phyloP scores from a whole-genome alignment of 306 rosid species.

The Arachis stenosperma region DNA sequence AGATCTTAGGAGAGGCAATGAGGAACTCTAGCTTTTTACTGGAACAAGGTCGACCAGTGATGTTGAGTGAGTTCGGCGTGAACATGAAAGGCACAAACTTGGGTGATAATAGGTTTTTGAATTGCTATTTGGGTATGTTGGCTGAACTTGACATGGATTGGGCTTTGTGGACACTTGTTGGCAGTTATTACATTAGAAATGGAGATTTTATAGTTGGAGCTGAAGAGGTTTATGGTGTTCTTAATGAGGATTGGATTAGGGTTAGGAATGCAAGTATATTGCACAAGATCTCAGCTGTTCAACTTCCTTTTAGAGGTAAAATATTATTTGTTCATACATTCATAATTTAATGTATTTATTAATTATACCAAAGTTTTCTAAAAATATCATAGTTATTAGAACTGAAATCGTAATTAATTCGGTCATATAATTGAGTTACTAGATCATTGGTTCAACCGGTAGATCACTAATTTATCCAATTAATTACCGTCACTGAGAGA shows the following conservation, averaged over 20 bases:
- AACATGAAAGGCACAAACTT: slow-evolving; percentile 63
- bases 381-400: no score
- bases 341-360: no score
- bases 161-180: slow-evolving; percentile 74
- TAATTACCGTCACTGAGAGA: no score
- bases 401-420: no score
- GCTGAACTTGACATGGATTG: slow-evolving; percentile 72
- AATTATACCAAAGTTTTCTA: no score
- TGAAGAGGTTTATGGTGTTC: slow-evolving; percentile 57
- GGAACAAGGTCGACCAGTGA: slow-evolving; percentile 61
- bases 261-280: slow-evolving; percentile 51
- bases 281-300: slow-evolving; percentile 57
- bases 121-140: slow-evolving; percentile 57
- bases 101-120: slow-evolving; percentile 65
- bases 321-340: background rate
- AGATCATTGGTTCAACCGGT: no score
- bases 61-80: slow-evolving; percentile 72
- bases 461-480: no score
- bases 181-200: slow-evolving; percentile 67
- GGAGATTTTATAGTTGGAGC: slow-evolving; percentile 46
- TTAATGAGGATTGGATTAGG: slow-evolving; percentile 53
- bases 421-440: no score
- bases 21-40: slow-evolving; percentile 52
- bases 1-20: slow-evolving; percentile 44
- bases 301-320: slow-evolving; percentile 68